Conservation (phyloP, 441 rosid genomes). For the Syzygium syzygioides region DNA sequence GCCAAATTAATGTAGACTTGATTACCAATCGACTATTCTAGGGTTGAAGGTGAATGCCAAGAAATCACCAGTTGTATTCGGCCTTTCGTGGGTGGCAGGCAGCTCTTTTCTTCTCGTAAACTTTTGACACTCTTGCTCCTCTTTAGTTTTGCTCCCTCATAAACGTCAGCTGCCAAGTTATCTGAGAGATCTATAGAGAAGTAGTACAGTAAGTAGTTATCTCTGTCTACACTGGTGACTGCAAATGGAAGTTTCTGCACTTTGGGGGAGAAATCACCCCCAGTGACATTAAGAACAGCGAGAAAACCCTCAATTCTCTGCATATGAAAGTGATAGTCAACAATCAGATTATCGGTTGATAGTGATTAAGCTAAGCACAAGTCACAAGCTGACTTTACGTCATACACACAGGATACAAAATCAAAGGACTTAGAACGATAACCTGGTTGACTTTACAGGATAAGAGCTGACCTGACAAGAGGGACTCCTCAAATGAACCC, state of each 20-base stretch:
- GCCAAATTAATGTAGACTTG: neutral
- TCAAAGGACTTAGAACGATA: constrained; percentile 8
- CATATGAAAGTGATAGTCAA: constrained; percentile 4
- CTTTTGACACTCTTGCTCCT: constrained; percentile 37
- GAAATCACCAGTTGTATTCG: constrained; percentile 45
- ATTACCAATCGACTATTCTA: neutral
- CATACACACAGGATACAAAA: neutral
- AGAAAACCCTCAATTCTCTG: constrained; percentile 56
- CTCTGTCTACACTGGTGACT: constrained; percentile 49
- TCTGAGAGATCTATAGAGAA: constrained; percentile 37
- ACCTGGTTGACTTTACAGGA: constrained; percentile 46
- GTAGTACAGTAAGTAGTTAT: constrained; percentile 45
- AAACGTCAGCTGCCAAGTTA: constrained; percentile 17
- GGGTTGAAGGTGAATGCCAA: neutral
- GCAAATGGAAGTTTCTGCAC: constrained; percentile 49
- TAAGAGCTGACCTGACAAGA: constrained; percentile 46
- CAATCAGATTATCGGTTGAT: neutral
- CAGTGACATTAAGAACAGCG: constrained; percentile 46
- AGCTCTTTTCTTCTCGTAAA: constrained; percentile 26
- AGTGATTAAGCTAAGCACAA: neutral
- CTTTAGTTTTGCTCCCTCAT: constrained; percentile 26
- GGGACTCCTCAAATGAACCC: constrained; percentile 68
- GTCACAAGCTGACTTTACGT: neutral
- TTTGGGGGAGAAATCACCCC: constrained; percentile 50
- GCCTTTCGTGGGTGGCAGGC: constrained; percentile 52